phyloP scores from a whole-genome alignment of 2,329 filamentous ascomycete species.

The Stemphylium lycopersici region DNA sequence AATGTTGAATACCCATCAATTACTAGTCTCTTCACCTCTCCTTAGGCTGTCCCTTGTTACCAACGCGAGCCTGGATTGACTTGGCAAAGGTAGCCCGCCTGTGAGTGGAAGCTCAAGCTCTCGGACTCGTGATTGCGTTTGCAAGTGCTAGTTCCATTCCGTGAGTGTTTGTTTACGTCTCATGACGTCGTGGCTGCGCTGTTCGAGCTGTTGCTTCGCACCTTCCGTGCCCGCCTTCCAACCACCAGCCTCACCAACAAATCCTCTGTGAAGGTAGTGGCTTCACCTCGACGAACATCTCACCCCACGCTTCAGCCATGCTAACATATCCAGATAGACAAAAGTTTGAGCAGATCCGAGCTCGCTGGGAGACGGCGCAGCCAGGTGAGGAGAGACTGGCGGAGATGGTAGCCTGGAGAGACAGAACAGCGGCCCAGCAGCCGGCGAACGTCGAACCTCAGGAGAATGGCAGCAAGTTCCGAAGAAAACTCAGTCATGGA shows the following conservation, averaged over 20 bases:
- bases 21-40: neutral
- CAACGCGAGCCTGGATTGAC: neutral
- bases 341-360: conserved; percentile 41
- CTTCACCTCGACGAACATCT: conserved; percentile 7
- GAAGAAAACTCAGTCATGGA: conserved; percentile 43
- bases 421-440: conserved; percentile 25
- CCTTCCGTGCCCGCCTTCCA: conserved; percentile 25
- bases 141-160: neutral
- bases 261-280: conserved; percentile 22
- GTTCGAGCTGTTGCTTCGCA: conserved; percentile 10
- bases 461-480: conserved; percentile 31
- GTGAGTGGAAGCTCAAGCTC: neutral
- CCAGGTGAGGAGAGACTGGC: conserved; percentile 8
- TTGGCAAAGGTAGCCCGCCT: neutral
- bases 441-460: conserved; percentile 11
- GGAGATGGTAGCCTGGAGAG: conserved; percentile 38
- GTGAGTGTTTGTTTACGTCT: conserved; percentile 3
- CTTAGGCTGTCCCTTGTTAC: neutral
- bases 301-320: conserved; percentile 34
- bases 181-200: conserved; percentile 20
- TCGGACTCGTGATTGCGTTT: neutral
- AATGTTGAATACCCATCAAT: conserved; percentile 31
- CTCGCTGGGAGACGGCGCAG: conserved; percentile 42
- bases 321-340: conserved; percentile 42
- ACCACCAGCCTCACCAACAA: conserved; percentile 14